Evolutionary conservation across 306 rosid genomes (phyloP).

Genomic region (Mimosa bimucronata): DNA sequence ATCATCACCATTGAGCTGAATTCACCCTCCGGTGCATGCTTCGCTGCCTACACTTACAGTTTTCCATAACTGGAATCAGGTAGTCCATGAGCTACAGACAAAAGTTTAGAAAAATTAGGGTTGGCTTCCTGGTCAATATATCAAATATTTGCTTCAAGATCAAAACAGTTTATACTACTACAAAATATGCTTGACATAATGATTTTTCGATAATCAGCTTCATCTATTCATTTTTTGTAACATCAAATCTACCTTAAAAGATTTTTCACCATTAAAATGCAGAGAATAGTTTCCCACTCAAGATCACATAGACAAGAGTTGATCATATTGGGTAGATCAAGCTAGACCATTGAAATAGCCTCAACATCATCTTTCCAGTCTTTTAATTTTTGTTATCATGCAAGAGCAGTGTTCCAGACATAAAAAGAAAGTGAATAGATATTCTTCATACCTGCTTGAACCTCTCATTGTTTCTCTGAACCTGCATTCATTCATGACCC

Average conservation of each 20-base stretch:
- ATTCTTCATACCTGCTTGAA: conserved; percentile 53
- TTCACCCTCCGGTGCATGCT: conserved; percentile 50
- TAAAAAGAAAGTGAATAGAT: background rate
- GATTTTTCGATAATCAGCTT: background rate
- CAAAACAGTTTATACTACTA: background rate
- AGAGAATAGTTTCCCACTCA: background rate
- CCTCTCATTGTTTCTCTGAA: conserved; percentile 60
- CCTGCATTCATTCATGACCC: conserved; percentile 64
- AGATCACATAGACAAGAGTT: background rate
- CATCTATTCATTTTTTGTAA: background rate
- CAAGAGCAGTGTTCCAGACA: background rate
- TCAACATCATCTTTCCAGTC: conserved; percentile 5
- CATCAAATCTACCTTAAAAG: background rate
- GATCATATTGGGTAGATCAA: background rate
- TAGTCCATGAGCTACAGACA: conserved; percentile 61
- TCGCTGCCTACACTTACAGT: conserved; percentile 36
- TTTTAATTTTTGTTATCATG: background rate
- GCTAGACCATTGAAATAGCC: background rate
- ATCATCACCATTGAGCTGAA: conserved; percentile 51
- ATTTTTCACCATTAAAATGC: background rate
- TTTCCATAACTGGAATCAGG: conserved; percentile 59
- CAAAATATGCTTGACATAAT: background rate
- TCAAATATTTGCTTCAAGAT: background rate
- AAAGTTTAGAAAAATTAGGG: background rate
- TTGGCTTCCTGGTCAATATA: conserved; percentile 19